These are phyloP conservation scores for Talaromyces atroroseus DNA, from an alignment of 2,329 filamentous ascomycete species.

Conservation along the genomic window DNA sequence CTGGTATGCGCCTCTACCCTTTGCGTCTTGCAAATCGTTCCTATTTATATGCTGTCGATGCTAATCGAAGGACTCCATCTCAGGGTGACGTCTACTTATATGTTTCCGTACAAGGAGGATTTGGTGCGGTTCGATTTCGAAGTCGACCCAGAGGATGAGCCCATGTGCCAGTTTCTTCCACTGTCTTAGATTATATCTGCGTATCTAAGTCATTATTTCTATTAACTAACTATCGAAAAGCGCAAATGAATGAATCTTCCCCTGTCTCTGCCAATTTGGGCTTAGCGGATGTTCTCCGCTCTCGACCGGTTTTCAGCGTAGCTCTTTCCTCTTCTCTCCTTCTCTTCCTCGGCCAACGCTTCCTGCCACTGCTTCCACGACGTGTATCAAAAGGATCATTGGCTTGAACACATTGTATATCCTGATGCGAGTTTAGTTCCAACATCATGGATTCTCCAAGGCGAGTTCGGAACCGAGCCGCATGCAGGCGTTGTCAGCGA, in stretches of 20 bases:
- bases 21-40: too few species aligned
- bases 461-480: conserved; percentile 28
- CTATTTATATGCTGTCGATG: too few species aligned
- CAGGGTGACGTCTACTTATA: conserved; percentile 7
- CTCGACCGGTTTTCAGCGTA: not conserved
- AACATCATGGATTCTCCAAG: conserved; percentile 22
- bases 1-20: not conserved
- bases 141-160: conserved; percentile 4
- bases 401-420: not conserved
- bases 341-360: not conserved
- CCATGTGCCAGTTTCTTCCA: conserved; percentile 7
- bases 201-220: too few species aligned
- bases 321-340: not conserved
- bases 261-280: not conserved
- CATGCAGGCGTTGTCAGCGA: conserved; percentile 40
- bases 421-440: not conserved
- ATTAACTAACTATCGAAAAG: not conserved
- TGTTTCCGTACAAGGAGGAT: conserved; percentile 10
- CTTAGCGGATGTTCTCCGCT: not conserved
- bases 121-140: conserved; percentile 6
- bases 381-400: not conserved
- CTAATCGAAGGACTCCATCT: not conserved
- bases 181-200: not conserved
- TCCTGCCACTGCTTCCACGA: not conserved
- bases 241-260: not conserved